Conservation (phyloP, 257 asterid genomes). For the Jasminum sambac region DNA sequence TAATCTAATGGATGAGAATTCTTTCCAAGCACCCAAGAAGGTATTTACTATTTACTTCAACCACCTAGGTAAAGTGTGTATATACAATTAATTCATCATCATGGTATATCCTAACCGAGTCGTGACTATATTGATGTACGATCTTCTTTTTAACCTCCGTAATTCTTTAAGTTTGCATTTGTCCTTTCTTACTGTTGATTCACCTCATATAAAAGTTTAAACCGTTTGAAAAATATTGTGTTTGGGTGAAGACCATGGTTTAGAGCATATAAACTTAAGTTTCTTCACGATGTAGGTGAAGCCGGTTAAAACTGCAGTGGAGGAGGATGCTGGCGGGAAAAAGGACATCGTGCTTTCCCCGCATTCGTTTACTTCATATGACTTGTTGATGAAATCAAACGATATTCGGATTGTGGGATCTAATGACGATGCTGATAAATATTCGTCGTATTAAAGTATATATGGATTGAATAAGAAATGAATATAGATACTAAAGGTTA, state of each 20-base stretch:
- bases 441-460: constrained; percentile 35
- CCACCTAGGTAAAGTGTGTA: not conserved
- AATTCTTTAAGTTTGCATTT: no score
- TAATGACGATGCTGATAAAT: constrained; percentile 29
- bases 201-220: no score
- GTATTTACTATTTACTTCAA: constrained; percentile 38
- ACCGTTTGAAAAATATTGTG: not conserved
- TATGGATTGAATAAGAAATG: not conserved
- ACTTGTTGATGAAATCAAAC: constrained; percentile 36
- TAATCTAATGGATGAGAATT: constrained; percentile 71
- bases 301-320: constrained; percentile 43
- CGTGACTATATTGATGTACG: no score
- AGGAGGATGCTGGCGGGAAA: constrained; percentile 46
- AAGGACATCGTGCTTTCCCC: constrained; percentile 55
- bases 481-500: not conserved
- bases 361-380: constrained; percentile 54
- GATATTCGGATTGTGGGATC: constrained; percentile 33
- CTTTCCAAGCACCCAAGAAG: constrained; percentile 65
- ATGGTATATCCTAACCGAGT: not conserved
- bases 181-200: no score
- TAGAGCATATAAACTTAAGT: not conserved
- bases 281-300: constrained; percentile 42
- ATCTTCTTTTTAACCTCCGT: no score
- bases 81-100: not conserved
- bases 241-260: not conserved